These are phyloP conservation scores for Quercus variabilis DNA, from an alignment of 306 rosid genomes.

Conservation along the genomic window DNA sequence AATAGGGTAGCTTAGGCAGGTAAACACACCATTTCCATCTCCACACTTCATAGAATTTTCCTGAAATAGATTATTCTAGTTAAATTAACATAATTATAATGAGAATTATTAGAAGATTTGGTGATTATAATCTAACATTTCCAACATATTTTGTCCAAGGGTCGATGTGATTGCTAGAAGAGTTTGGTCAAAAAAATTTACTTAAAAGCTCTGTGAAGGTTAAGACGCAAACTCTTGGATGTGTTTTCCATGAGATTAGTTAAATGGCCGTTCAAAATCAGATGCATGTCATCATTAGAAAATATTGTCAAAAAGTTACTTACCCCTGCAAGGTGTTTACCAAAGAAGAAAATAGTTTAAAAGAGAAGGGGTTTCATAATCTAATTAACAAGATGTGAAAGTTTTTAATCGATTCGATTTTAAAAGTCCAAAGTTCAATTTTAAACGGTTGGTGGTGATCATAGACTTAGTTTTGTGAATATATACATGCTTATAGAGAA, in stretches of 20 bases:
- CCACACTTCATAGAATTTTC: background rate
- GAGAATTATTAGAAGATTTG: background rate
- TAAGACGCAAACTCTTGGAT: too few relatives aligned
- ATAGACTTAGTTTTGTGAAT: too few relatives aligned
- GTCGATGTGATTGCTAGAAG: background rate
- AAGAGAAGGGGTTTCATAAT: too few relatives aligned
- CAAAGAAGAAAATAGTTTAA: background rate
- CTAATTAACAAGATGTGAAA: too few relatives aligned
- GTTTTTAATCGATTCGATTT: too few relatives aligned
- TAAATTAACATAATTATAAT: background rate
- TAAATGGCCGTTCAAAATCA: background rate
- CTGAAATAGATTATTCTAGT: conserved; percentile 1
- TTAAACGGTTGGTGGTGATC: too few relatives aligned
- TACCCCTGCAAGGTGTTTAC: background rate
- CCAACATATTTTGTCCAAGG: background rate
- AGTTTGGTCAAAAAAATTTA: background rate
- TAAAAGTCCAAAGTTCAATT: too few relatives aligned
- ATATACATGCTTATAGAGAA: too few relatives aligned
- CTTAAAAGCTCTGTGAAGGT: background rate
- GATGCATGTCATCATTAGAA: background rate
- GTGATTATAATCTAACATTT: background rate
- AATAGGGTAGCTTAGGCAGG: background rate
- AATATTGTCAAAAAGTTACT: background rate
- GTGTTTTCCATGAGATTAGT: background rate
- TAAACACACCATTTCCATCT: background rate